Evolutionary conservation across 2,329 filamentous ascomycete species (phyloP), one percentile per base, ranked within the genome.

Genomic region (Pestalotiopsis fici): DNA sequence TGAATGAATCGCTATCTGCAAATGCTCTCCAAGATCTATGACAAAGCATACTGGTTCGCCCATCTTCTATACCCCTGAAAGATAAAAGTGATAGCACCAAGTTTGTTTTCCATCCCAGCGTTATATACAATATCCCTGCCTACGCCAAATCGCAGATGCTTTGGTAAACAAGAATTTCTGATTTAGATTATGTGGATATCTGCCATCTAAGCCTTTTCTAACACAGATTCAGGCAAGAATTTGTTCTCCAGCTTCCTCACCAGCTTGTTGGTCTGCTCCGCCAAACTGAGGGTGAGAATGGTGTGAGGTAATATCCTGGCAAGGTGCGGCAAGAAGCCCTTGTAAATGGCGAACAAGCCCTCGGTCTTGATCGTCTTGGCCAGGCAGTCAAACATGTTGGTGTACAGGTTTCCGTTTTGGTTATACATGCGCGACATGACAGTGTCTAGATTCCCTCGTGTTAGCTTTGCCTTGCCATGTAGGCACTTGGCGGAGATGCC

Each of bases 351-450:
- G 59, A 98, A 82, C 64, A 97, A 75, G 25, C 96, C 96, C 79
- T 99, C 96, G 0, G 94, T 97, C 78, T 91, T 91, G 69, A 99
- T 86, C 0, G 96, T 99, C 83, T 97, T 95, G 78, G 88, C 89
- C 68, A 98, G 81, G 78, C 96, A 99, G 82, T 99, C 96, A 70
- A 97, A 93, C 4, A 97, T 93, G 67, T 95, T 93, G 73, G 88
- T 91, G 85, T 99, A 99, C n/a, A 99, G 87, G 78, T 98, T 97
- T 64, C 96, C 96, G 69, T 95, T 97, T 80, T 99, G 96, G 84
- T 99, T 99, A 86, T 99, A 99, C 85, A 99, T 91, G 70, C 96
- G 92, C 69, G 94, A 96, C 96, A 99, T 99, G 82, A 99, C 93
- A 4, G 96, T 99, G 79, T 99, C 96, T 88, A 69, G 59, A 66